These are phyloP conservation scores for Aspergillus cavernicola DNA, from an alignment of 495 filamentous ascomycete species.

Conservation along the genomic window DNA sequence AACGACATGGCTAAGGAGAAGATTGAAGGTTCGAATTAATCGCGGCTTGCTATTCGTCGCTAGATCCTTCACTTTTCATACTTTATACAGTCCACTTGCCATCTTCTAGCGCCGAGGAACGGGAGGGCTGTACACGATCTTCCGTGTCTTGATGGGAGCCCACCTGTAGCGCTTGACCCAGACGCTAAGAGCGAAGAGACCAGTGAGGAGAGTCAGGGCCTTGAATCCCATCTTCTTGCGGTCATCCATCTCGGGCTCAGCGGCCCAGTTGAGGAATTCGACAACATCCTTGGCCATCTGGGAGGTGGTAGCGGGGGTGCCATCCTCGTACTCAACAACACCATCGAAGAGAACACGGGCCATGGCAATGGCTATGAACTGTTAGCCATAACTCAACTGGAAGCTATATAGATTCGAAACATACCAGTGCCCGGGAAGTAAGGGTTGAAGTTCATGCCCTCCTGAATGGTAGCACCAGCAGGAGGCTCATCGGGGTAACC, in stretches of 20 bases:
- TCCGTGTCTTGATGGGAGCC: constrained; percentile 89
- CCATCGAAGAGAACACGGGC: constrained; percentile 96
- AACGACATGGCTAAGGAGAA: constrained; percentile 25
- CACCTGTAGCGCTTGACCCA: constrained; percentile 99
- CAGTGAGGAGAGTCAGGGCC: constrained; percentile 71
- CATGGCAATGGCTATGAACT: constrained; percentile 79
- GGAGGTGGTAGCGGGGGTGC: constrained; percentile 85
- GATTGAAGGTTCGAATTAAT: constrained; percentile 29
- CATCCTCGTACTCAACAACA: constrained; percentile 97
- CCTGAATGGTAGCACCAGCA: constrained; percentile 72
- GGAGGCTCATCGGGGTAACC: constrained; percentile 97
- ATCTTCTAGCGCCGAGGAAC: constrained; percentile 43
- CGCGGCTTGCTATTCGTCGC: constrained; percentile 26
- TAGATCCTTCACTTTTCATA: constrained; percentile 32
- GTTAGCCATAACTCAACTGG: constrained; percentile 3
- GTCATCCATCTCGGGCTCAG: constrained; percentile 98
- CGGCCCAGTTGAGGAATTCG: constrained; percentile 98
- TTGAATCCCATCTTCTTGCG: constrained; percentile 99
- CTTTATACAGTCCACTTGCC: constrained; percentile 31
- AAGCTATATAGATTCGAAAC: constrained; percentile 10
- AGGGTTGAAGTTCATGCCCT: constrained; percentile 98
- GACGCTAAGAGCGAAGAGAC: constrained; percentile 80
- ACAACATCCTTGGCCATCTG: constrained; percentile 99
- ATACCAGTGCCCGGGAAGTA: constrained; percentile 96
- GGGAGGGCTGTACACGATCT: constrained; percentile 83